Base-by-base conservation (phyloP, 2,329 filamentous ascomycete genomes). In the Stachybotrys chartarum region DNA sequence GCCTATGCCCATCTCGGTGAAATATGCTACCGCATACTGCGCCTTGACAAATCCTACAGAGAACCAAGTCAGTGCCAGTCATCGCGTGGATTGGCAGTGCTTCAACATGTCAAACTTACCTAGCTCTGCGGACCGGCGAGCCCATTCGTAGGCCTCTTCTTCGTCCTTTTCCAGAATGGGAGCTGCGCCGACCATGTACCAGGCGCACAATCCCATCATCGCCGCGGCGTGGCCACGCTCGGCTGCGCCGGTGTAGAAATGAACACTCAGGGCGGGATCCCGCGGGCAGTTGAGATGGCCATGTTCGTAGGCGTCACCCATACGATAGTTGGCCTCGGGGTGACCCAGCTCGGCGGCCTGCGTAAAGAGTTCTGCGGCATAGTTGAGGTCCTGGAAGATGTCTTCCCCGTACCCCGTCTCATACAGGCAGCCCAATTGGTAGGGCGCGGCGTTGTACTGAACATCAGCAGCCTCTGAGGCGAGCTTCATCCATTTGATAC, bases 141-240 rank as follows among this genome's bases (percentile, higher is more conserved):
- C 92, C 94, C 94, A 99, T 70, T 96, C 92, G 66, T 95, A 97
- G 10, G 94, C 94, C 71, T 99, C 94, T 62, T 88, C 87, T 70
- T 97, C 93, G 64, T 99, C 93, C 72, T 94, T 96, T 58, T 96
- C 92, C 24, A 99, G 75, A 14, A 97, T 85, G 0, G 92, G 91
- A 62, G 92, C 88, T 1, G 94, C 94, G 11, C 94, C 94, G 46
- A 97, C 88, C 80, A 97, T 88, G 71, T 97, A 99, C 94, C 94
- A 99, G 11, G 94, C 94, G 72, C 94, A 99, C 8, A 99, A 78
- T 5, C 93, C 93, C 92, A 99, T 96, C 91, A 97, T 97, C 51
- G 91, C 93, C 51, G 85, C 82, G 0, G 91, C 80, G 66, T 97
- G 88, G 1, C 90, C 91, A 50, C 82, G 80, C 66, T 96, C 89